Evolutionary conservation across 192 early-diverging fungal species (phyloP), one percentile per base, ranked within the genome.

Genomic region (Umbelopsis ramanniana): DNA sequence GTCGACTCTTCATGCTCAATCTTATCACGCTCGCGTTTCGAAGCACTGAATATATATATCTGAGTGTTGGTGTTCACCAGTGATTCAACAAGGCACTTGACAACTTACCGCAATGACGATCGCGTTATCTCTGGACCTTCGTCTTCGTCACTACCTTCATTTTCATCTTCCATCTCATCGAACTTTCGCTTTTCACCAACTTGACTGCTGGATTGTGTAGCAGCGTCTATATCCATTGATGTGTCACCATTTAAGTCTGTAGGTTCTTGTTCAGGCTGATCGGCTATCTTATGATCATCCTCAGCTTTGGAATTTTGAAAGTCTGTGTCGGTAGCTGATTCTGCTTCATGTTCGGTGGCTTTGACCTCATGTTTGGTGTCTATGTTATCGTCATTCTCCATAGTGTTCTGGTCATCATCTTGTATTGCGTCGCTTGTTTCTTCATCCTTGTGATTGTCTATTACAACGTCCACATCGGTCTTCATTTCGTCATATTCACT

Each of bases 21-120:
- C 38, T 80, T 80, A 38, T 80, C 68, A 19, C 60, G 68, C 17
- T 76, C 74, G 4, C 79, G 55, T 45, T 80, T 80, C 14, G 79
- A 80, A 22, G 79, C 72, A 68, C 79, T 80, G 45, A n/a, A 35
- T 50, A 22, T 37, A 43, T 10, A 26, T 17, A 48, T 23, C 6
- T 43, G 40, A 67, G 48, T 22, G 23, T 37, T 29, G 46, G 53
- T 29, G 17, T 21, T 14, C 46, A 40, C 24, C 7, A 68, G 0
- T 22, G 66, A 6, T 22, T 10, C 3, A 10, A 19, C 19, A 15
- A 33, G 19, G n/a, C 8, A 35, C 40, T 37, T 22, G 3, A 9
- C 8, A n/a, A 45, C 43, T 67, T 80, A 80, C 79, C 79, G 72
- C 47, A 80, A 67, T 21, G 74, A 55, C 10, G 72, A 52, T 26